Conservation (phyloP, 148 eudicot genomes). For the Beta vulgaris region DNA sequence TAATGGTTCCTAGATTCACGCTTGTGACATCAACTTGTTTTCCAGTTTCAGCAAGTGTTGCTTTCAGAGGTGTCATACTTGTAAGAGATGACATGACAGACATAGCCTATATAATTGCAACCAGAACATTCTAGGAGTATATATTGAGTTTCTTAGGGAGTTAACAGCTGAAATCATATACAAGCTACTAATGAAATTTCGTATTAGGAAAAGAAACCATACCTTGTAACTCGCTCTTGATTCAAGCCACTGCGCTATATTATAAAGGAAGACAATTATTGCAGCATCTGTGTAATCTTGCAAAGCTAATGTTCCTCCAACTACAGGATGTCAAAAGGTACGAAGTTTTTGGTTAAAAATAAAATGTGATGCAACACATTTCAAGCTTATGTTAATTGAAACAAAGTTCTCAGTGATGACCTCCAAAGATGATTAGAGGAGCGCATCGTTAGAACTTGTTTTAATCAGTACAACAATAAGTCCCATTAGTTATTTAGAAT, state of each 20-base stretch:
- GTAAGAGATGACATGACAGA: conserved; percentile 44
- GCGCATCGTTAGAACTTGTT: no score
- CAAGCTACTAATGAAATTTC: background rate
- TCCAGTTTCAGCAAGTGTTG: conserved; percentile 38
- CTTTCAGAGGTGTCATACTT: conserved; percentile 38
- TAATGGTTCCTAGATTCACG: conserved; percentile 26
- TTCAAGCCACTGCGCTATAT: conserved; percentile 51
- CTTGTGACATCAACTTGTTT: conserved; percentile 33
- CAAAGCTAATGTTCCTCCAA: conserved; percentile 43
- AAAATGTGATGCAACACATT: background rate
- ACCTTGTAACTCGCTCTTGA: conserved; percentile 46
- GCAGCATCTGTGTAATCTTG: conserved; percentile 48
- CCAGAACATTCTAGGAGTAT: background rate
- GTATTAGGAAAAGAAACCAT: background rate
- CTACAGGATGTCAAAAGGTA: conserved; percentile 18
- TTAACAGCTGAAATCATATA: background rate
- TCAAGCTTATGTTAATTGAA: background rate
- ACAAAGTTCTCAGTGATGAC: background rate
- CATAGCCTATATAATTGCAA: conserved; percentile 27
- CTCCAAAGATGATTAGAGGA: no score
- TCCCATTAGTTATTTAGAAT: no score
- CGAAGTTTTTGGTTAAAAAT: background rate
- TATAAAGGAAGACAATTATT: conserved; percentile 43
- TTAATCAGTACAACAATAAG: no score
- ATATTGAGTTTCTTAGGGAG: background rate